phyloP scores from a whole-genome alignment of 2,329 filamentous ascomycete genomes.

The Diplodia mutila region DNA sequence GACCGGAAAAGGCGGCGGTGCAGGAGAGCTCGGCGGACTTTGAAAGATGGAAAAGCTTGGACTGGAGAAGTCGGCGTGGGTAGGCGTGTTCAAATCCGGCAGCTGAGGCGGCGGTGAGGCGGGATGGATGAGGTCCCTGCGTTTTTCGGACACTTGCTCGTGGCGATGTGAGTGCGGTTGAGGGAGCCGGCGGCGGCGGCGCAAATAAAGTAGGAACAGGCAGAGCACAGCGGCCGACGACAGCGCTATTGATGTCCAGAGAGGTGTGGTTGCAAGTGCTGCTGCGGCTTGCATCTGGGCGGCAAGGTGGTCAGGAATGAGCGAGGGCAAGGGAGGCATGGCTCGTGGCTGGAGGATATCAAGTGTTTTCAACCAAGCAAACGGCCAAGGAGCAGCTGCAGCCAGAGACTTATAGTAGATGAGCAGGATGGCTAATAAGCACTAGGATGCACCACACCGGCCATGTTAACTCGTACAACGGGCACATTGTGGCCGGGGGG shows the following conservation, averaged over 20 bases:
- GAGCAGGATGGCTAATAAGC: constrained; percentile 10
- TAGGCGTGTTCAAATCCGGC: not conserved
- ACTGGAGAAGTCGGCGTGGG: not conserved
- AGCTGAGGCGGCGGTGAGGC: not conserved
- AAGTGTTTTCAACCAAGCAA: constrained; percentile 8
- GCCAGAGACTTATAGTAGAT: constrained; percentile 16
- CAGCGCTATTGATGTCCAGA: constrained; percentile 7
- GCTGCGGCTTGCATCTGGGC: constrained; percentile 9
- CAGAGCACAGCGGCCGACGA: constrained; percentile 5
- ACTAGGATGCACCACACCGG: constrained; percentile 18
- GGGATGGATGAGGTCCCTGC: not conserved
- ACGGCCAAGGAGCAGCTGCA: not conserved
- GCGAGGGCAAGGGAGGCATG: constrained; percentile 2
- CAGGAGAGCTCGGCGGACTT: not conserved
- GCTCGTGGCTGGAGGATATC: constrained; percentile 7
- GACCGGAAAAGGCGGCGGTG: not conserved
- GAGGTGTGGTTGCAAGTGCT: not conserved
- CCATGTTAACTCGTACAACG: constrained; percentile 17
- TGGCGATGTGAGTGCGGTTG: not conserved
- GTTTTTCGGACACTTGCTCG: constrained; percentile 9
- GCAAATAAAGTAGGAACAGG: constrained; percentile 6
- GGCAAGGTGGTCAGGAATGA: constrained; percentile 4
- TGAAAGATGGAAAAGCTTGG: not conserved
- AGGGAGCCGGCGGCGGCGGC: constrained; percentile 1
- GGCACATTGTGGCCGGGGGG: constrained; percentile 8